These are phyloP conservation scores for Reticulascus tulasneorum DNA, from an alignment of 2,329 filamentous ascomycete genomes.

Conservation along the genomic window DNA sequence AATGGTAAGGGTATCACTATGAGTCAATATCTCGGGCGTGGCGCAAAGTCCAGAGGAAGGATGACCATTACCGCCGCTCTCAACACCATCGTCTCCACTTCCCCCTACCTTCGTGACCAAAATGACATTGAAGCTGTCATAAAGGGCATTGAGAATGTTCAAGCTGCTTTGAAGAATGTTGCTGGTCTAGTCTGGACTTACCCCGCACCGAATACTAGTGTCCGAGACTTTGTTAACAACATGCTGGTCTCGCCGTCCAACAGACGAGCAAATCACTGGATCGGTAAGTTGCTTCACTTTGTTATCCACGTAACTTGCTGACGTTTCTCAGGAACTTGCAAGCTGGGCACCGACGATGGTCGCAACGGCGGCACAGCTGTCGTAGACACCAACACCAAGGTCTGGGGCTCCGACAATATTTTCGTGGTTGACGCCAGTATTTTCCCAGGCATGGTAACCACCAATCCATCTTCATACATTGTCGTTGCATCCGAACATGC, in stretches of 20 bases:
- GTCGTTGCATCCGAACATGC: constrained; percentile 62
- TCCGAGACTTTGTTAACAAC: constrained; percentile 52
- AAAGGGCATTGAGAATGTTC: constrained; percentile 57
- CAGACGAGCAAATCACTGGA: constrained; percentile 48
- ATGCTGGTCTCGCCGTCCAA: constrained; percentile 36
- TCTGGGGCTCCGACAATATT: constrained; percentile 65
- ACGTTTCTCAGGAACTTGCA: constrained; percentile 41
- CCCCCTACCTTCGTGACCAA: constrained; percentile 56
- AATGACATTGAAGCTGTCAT: constrained; percentile 62
- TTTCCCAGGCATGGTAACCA: constrained; percentile 64
- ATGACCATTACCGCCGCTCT: constrained; percentile 57
- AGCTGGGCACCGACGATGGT: constrained; percentile 56
- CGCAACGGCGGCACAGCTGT: constrained; percentile 51
- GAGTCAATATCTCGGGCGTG: constrained; percentile 61
- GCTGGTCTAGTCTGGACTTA: constrained; percentile 52
- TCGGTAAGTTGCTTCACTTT: constrained; percentile 22
- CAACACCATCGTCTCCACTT: constrained; percentile 52
- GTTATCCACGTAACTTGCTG: constrained; percentile 12
- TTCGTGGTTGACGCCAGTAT: constrained; percentile 66
- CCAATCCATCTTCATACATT: constrained; percentile 64
- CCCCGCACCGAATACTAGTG: constrained; percentile 47
- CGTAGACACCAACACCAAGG: constrained; percentile 59
- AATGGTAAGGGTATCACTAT: constrained; percentile 44
- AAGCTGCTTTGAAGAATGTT: constrained; percentile 49
- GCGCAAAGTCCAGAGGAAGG: constrained; percentile 56